Conservation (phyloP, 805 yeast genomes). For the Starmerella geochares region DNA sequence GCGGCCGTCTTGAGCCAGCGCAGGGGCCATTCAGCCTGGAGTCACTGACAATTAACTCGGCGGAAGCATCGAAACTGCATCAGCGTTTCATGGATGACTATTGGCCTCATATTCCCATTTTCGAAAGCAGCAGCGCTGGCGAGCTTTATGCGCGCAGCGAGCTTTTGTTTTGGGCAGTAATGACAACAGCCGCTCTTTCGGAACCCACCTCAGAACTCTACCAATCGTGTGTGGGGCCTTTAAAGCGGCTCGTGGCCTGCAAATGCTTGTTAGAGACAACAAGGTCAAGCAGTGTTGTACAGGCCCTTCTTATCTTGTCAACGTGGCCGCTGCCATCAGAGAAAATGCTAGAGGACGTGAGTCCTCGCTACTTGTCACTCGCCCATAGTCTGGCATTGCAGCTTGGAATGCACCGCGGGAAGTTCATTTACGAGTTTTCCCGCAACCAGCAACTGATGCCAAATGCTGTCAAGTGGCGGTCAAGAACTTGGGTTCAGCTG, state of each 20-base stretch:
- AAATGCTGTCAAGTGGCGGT: conserved; percentile 89
- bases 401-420: conserved; percentile 82
- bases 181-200: conserved; percentile 72
- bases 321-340: conserved; percentile 91
- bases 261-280: conserved; percentile 92
- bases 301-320: conserved; percentile 72
- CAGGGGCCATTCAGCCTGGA: conserved; percentile 40
- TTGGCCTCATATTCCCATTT: conserved; percentile 69
- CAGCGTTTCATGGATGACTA: conserved; percentile 54
- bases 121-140: conserved; percentile 57
- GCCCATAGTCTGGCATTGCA: conserved; percentile 79
- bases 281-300: conserved; percentile 85
- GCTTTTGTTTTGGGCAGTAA: conserved; percentile 80
- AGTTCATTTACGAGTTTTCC: conserved; percentile 80
- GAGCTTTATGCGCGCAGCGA: conserved; percentile 77
- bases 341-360: conserved; percentile 83
- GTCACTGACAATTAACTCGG: conserved; percentile 55
- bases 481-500: conserved; percentile 82
- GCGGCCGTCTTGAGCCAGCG: conserved; percentile 18
- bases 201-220: conserved; percentile 82
- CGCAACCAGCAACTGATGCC: conserved; percentile 81
- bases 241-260: conserved; percentile 78
- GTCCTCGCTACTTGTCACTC: conserved; percentile 76
- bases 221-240: conserved; percentile 60
- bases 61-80: conserved; percentile 65